Conservation (phyloP, 148 eudicot genomes). For the Vaccinium macrocarpon region DNA sequence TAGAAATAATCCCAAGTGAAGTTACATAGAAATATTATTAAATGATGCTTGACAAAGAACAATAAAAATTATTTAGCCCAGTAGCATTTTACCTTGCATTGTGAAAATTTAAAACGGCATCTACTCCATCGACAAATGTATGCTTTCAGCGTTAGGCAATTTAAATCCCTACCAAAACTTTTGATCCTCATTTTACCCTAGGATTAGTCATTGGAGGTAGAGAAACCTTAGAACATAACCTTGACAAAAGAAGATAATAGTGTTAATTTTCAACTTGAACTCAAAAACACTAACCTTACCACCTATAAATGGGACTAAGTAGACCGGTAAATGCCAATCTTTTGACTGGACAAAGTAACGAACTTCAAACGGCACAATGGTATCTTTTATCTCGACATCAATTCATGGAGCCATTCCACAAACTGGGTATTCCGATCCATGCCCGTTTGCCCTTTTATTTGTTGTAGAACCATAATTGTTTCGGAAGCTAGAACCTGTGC, state of each 20-base stretch:
- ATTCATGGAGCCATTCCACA: not conserved
- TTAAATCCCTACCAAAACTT: not conserved
- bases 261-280: not conserved
- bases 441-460: not conserved
- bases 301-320: not conserved
- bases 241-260: not conserved
- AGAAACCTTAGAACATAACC: not conserved
- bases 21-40: not conserved
- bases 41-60: not conserved
- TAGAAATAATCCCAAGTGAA: not conserved
- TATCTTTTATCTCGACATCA: not conserved
- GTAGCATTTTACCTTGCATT: not conserved
- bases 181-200: not conserved
- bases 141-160: not conserved
- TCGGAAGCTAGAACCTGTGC: not conserved
- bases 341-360: not conserved
- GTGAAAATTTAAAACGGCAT: not conserved
- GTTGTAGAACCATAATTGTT: not conserved
- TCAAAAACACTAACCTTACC: not conserved
- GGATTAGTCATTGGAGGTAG: not conserved
- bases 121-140: conserved; percentile 4
- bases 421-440: not conserved
- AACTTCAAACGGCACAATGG: not conserved
- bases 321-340: not conserved
- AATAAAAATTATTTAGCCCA: not conserved